A percentile compares a stretch with the other conserved stretches of the same genome.
Evolutionary conservation across 371 early-diverging fungal genomes (phyloP).

Genomic region (Dichotomocladium elegans): DNA sequence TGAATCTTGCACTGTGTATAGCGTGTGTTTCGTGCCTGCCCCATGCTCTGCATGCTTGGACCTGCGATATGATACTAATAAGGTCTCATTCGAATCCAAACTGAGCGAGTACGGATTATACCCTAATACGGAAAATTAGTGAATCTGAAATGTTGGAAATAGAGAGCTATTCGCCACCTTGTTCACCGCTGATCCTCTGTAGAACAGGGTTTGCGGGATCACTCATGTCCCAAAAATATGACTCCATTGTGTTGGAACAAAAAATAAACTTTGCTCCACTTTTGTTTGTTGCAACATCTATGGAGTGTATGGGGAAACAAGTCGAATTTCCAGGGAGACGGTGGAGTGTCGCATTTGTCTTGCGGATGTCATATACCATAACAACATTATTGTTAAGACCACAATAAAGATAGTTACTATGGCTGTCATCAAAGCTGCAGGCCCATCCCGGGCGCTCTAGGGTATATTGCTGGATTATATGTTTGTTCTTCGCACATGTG

Average conservation of each 20-base stretch:
- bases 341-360: conserved; percentile 16
- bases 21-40: too few relatives aligned
- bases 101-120: conserved; percentile 17
- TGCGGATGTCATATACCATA: conserved; percentile 33
- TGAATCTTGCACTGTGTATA: too few relatives aligned
- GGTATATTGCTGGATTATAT: conserved; percentile 9
- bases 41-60: too few relatives aligned
- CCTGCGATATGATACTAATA: too few relatives aligned
- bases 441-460: conserved; percentile 26
- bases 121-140: background rate
- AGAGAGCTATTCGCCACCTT: conserved; percentile 3
- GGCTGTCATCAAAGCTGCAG: conserved; percentile 23
- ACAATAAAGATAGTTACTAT: conserved; percentile 32
- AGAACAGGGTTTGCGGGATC: background rate
- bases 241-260: conserved; percentile 6
- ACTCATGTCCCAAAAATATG: conserved; percentile 10
- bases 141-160: background rate
- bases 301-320: conserved; percentile 6
- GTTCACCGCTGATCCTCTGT: background rate
- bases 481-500: conserved; percentile 11
- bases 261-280: background rate
- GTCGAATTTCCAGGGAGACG: background rate
- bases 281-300: background rate
- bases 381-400: conserved; percentile 26
- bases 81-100: too few relatives aligned